Evolutionary conservation across 306 rosid genomes (phyloP), one percentile per base, ranked within the genome.

Genomic region (Prunus kanzakura): DNA sequence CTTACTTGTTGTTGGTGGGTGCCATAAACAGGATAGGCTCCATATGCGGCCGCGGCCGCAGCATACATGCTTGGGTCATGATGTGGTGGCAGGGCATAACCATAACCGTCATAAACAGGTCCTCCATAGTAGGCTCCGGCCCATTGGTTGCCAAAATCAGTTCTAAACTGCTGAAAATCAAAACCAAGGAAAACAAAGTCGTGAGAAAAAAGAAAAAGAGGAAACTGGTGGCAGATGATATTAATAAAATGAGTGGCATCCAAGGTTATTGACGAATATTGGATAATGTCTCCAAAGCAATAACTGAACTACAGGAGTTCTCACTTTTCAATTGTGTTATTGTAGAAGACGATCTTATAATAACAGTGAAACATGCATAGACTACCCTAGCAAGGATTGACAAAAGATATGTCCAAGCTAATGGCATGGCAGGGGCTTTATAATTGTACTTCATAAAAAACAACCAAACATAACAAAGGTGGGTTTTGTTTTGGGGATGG

Each of bases 1-100:
- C 90, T 96, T 80, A 96, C 98, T 87, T 93, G 98, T 78, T 96
- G 98, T 76, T 93, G 98, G 84, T 92, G 97, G 74, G 87, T 92
- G 63, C 94, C 97, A 73, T 87, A 92, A 45, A 92, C 52, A 12
- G 98, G 93, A 82, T 96, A 96, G 62, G 94, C 87, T 45, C 93
- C 99, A 79, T 96, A 96, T 45, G 97, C 87, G 13, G 92, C 87
- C 15, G 78, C 45, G 3, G 82, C 79, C 9, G 88, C 81, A 55
- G 91, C 89, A 80, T 91, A 92, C 81, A 88, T 76, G 82, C 85
- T 83, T 68, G 99, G 99, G 76, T 96, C 99, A 66, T 88, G 91
- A 74, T 93, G 95, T 12, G 91, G 83, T 3, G 93, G 89, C 79
- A 92, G 64, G 5, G 96, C 92, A 49, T 93, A 96, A 56, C 97